Percentiles rank a stretch among this genome's conserved stretches.
These are phyloP conservation scores for Aspergillus glaucus DNA, from an alignment of 2,329 filamentous ascomycete species.

Conservation along the genomic window DNA sequence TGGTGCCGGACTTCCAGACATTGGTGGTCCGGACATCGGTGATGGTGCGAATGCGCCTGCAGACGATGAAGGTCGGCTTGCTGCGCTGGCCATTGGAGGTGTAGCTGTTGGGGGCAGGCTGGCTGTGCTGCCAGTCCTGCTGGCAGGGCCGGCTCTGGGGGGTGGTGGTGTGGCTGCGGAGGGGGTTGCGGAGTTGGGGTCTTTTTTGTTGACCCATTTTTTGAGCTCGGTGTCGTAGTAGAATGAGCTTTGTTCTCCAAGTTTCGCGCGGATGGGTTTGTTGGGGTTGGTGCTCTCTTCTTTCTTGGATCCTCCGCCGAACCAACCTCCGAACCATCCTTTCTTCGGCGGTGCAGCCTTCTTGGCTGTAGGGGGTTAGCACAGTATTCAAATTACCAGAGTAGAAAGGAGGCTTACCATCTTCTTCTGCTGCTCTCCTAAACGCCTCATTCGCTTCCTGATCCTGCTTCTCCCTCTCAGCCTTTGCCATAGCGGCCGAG, in stretches of 20 bases:
- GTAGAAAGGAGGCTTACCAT: constrained; percentile 41
- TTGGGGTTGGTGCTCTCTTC: constrained; percentile 41
- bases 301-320: constrained; percentile 75
- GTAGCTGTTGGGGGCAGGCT: constrained; percentile 44
- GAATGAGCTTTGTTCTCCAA: constrained; percentile 89
- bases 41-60: constrained; percentile 19
- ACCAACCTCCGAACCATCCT: constrained; percentile 50
- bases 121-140: constrained; percentile 48
- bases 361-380: constrained; percentile 26
- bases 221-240: constrained; percentile 94
- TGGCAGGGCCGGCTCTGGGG: constrained; percentile 52
- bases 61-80: constrained; percentile 29
- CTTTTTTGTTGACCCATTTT: constrained; percentile 97
- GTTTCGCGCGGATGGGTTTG: constrained; percentile 76
- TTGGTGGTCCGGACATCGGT: constrained; percentile 15
- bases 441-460: constrained; percentile 79
- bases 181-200: constrained; percentile 57
- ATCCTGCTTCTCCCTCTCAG: constrained; percentile 64
- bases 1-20: constrained; percentile 26
- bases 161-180: constrained; percentile 68
- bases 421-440: constrained; percentile 69
- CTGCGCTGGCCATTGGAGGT: constrained; percentile 16
- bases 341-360: constrained; percentile 31
- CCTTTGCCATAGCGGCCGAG: constrained; percentile 48
- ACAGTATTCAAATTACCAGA: neutral